phyloP scores from a whole-genome alignment of 257 asterid species.

The Knoxia roxburghii region DNA sequence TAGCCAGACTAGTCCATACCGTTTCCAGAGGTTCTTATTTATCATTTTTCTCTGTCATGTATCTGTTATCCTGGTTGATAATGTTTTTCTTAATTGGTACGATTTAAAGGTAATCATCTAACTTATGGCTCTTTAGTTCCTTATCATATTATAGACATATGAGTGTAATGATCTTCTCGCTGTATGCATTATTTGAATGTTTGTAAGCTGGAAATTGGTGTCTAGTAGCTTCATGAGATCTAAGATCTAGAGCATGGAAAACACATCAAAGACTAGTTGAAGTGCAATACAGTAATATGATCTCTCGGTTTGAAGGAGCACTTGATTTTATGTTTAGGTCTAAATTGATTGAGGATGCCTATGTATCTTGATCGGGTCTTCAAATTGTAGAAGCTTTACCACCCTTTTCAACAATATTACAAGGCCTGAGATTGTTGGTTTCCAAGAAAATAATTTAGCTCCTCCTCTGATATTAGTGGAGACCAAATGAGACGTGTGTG shows the following conservation, averaged over 20 bases:
- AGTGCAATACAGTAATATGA: not conserved
- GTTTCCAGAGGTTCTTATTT: too few species aligned
- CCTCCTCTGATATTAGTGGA: not conserved
- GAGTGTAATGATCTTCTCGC: not conserved
- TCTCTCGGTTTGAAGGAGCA: not conserved
- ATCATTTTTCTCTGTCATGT: not conserved
- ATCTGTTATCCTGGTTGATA: not conserved
- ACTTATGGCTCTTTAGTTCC: not conserved
- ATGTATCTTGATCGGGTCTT: not conserved
- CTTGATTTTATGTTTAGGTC: not conserved
- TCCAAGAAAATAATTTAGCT: not conserved
- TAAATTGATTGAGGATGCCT: not conserved
- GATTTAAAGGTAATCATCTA: not conserved
- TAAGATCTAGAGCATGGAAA: not conserved
- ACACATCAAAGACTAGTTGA: not conserved
- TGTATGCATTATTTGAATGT: not conserved
- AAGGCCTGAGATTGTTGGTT: not conserved
- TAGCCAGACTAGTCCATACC: not conserved
- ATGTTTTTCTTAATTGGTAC: not conserved
- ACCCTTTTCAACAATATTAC: not conserved
- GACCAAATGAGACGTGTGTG: not conserved
- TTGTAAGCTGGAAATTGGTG: not conserved
- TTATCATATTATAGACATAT: not conserved
- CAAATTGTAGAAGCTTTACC: not conserved
- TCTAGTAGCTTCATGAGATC: not conserved